Evolutionary conservation across 306 rosid genomes (phyloP).

Genomic region (barrel medic (Medicago truncatula)): DNA sequence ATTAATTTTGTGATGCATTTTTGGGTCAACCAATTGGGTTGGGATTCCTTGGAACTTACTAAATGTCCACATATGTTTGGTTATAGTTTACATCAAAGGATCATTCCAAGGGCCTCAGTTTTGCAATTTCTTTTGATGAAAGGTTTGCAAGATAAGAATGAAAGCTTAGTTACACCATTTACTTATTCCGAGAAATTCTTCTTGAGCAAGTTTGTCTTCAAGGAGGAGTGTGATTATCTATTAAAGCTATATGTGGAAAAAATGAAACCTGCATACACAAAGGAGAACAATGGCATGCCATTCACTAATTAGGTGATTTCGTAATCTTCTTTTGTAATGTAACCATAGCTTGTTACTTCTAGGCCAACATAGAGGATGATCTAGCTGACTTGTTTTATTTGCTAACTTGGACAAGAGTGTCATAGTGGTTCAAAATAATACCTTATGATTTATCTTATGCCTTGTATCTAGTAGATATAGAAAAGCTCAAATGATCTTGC

Average conservation of each 20-base stretch:
- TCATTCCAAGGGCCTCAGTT: constrained; percentile 56
- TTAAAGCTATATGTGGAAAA: constrained; percentile 41
- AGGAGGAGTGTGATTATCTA: constrained; percentile 28
- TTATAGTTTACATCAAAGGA: constrained; percentile 22
- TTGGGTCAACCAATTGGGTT: too few species aligned
- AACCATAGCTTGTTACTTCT: background rate
- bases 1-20: too few species aligned
- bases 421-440: background rate
- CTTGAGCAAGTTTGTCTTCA: constrained; percentile 33
- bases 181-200: background rate
- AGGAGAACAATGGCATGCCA: background rate
- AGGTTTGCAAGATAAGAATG: background rate
- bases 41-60: too few species aligned
- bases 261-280: background rate
- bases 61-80: too few species aligned
- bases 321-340: background rate
- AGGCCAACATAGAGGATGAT: background rate
- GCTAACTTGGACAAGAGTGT: background rate
- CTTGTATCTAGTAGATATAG: background rate
- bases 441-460: background rate
- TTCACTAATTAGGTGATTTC: background rate
- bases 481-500: background rate
- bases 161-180: background rate
- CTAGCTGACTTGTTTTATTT: background rate
- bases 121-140: constrained; percentile 17